Base-by-base conservation (phyloP, 2,329 filamentous ascomycete species). In the Dothideomycetes sp. region DNA sequence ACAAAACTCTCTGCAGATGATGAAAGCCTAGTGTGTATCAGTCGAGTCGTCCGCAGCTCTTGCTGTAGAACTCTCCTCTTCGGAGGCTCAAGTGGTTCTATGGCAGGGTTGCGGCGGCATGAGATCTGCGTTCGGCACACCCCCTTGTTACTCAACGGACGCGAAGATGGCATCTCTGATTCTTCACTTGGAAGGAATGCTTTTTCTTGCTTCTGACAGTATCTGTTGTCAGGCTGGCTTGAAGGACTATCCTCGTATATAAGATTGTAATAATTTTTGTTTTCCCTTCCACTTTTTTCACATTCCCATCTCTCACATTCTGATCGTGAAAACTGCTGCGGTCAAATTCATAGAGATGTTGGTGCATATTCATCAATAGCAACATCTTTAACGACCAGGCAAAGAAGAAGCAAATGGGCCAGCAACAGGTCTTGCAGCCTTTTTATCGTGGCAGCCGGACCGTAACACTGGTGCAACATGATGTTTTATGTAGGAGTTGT, bases 61-160 rank as follows among this genome's bases (percentile, higher is more conserved):
- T 70, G 69, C 73, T 69, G 69, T 68, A 69, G 73, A 76, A 84
- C 85, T 89, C 88, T 95, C 82, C 81, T 78, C 77, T 77, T 68
- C 74, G 67, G 69, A 79, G 84, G 88, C 87, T 84, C 63, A 86
- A 95, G 91, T 74, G 89, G 85, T 82, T 73, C 73, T 74, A 67
- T 68, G 74, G 78, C 64, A 69, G 69, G 71, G 65, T 65, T 49
- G 70, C 68, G 67, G 76, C 68, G 82, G 77, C 71, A 76, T 98
- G 91, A 96, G 80, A 87, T 87, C 75, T 81, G 91, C 87, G 91
- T 95, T 84, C 87, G 89, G 85, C 91, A 95, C 89, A 94, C 74
- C 67, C 80, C 82, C 89, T 95, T 96, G 87, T 95, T 93, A 85
- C 76, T 68, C 68, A 74, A 85, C 88, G 89, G 80, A 94, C 89